Base-by-base conservation (phyloP, 2,329 filamentous ascomycete species). In the Colletotrichum sp. region DNA sequence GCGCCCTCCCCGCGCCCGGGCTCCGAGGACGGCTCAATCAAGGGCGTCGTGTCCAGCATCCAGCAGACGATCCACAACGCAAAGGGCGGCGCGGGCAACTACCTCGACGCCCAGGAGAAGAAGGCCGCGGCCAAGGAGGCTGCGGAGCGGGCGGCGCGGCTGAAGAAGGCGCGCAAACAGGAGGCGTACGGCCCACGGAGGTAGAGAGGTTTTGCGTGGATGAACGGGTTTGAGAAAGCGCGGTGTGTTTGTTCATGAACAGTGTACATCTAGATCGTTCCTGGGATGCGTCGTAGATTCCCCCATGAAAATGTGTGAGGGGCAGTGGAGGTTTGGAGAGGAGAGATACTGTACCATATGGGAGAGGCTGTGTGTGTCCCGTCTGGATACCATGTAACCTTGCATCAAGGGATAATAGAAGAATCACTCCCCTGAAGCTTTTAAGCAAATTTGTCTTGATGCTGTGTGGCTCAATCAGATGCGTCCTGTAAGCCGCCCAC, bases 11-110 rank as follows among this genome's bases (percentile, higher is more conserved):
- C 25, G 52, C 25, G 22, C 7, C 13, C 52, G 52, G 52, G 34
- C 30, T 48, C 36, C 25, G 79, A 81, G 30, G 77, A 84, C 19
- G 79, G 80, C 28, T 82, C 82, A 32, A 79, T 86, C 12, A 81
- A 78, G 55, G 78, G 75, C 65, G 83, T 83, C 79, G 76, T 86
- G 39, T 76, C 80, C 61, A 84, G 84, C 36, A 79, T 85, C 75
- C 85, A 85, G 79, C 84, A 86, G 80, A 82, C 84, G 34, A 77
- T 86, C 22, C 80, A 81, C 74, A 83, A 79, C 77, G 82, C 83
- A 71, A 85, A 71, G 77, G 77, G 77, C 61, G 74, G 77, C 44
- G 68, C 83, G 7, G 84, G 85, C 63, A 78, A 81, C 44, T 82
- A 83, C 61, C 71, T 79, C 28, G 81, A 78, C 68, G 55, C 80